Conservation (phyloP, 78 protist species). For the Cavenderia fasciculata region DNA sequence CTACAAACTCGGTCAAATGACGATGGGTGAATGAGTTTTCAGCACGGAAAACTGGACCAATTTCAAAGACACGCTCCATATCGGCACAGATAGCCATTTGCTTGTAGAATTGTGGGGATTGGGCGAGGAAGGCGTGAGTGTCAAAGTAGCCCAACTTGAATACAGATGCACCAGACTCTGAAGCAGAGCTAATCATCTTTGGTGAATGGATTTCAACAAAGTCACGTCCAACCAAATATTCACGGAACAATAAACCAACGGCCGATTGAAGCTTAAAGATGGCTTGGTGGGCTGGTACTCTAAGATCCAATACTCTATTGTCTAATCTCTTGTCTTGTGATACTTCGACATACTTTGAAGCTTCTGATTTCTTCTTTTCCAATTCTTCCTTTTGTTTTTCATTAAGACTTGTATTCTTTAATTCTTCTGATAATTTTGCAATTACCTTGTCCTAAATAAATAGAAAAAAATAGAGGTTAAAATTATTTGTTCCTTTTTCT, state of each 20-base stretch:
- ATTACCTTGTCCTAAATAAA: too few species aligned
- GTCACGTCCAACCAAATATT: conserved; percentile 57
- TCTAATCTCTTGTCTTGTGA: conserved; percentile 88
- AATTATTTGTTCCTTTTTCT: conserved; percentile 37
- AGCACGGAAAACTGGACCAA: conserved; percentile 99
- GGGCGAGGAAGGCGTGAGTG: conserved; percentile 94
- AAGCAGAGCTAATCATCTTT: conserved; percentile 93
- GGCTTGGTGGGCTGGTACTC: conserved; percentile 95
- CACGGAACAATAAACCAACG: conserved; percentile 86
- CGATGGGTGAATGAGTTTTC: conserved; percentile 98
- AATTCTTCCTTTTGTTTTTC: background rate
- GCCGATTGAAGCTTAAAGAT: conserved; percentile 92
- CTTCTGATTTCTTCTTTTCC: conserved; percentile 35
- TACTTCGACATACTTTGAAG: conserved; percentile 63
- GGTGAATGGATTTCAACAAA: conserved; percentile 99
- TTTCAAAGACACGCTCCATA: conserved; percentile 97
- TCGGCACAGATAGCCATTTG: conserved; percentile 98
- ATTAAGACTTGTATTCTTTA: background rate
- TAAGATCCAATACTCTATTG: conserved; percentile 93
- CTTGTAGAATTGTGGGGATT: conserved; percentile 99
- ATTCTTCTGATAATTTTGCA: conserved; percentile 5
- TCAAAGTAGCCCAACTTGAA: conserved; percentile 96
- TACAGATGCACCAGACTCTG: conserved; percentile 99
- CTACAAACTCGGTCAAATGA: conserved; percentile 99
- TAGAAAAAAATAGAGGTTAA: too few species aligned